Base-by-base conservation (phyloP, 352 stramenopile species). In the Phytophthora fragariaefolia region DNA sequence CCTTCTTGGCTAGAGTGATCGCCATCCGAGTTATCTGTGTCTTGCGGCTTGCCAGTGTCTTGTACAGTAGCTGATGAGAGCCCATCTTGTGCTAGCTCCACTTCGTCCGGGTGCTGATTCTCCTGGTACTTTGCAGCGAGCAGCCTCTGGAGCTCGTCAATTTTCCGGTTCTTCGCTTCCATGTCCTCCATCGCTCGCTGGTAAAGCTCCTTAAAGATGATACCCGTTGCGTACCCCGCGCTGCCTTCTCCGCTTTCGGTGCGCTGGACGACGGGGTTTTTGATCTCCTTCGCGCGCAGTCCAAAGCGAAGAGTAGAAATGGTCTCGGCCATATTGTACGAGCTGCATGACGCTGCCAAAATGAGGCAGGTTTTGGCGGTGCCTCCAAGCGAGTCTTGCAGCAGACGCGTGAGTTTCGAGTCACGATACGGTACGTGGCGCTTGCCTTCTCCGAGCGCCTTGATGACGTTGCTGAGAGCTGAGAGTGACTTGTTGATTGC, bases 361-460 rank as follows among this genome's bases (percentile, higher is more conserved):
- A 99, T 98, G 56, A 99, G 89, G 54, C 93, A 97, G 17, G 96
- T 98, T 72, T 98, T 98, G 51, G 93, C 96, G 28, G 83, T 83
- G 4, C 96, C 96, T 22, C 96, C 93, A 0, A 98, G 77, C 23
- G 85, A 96, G 66, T 98, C 94, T 71, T 95, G 85, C 5, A 96
- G 58, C 17, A 96, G 60, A n/a, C 83, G 69, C 17, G 89, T 96
- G 48, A 96, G 83, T 67, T 96, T 96, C 2, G 83, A 93, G 58
- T 96, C 87, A 3, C 88, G 75, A 49, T 96, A 95, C 32, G 82
- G 79, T 23, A 91, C 76, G 64, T 90, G 79, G 34, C 89, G 89
- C 51, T 92, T 91, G 56, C 76, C 73, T 7, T 94, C 84, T 8
- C 80, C 85, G 8, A 97, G 75, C 18, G 82, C 86, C 55, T 93